A percentile compares a stretch with the other conserved stretches of the same genome.
Evolutionary conservation across 306 rosid genomes (phyloP).

Genomic region (Sesbania bispinosa): DNA sequence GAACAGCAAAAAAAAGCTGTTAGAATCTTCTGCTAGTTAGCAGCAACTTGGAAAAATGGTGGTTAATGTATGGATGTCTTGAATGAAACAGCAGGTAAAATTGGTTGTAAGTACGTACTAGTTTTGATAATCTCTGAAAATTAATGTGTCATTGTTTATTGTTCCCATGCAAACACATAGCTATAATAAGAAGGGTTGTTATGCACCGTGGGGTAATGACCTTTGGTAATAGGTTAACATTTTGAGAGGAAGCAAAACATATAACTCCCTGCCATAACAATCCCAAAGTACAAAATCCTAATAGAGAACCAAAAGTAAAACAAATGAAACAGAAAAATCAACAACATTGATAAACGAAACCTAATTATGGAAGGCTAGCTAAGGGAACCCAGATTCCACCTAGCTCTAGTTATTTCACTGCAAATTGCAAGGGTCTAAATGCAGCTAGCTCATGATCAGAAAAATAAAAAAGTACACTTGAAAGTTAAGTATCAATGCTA

Average conservation of each 20-base stretch:
- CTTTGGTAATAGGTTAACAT: too few relatives aligned
- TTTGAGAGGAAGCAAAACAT: not conserved
- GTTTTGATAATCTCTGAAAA: not conserved
- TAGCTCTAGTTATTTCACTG: not conserved
- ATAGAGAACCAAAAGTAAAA: not conserved
- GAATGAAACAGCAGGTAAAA: not conserved
- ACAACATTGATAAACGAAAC: constrained; percentile 28
- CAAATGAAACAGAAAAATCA: not conserved
- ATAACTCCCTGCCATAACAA: not conserved
- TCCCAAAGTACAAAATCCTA: not conserved
- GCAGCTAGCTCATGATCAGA: constrained; percentile 28
- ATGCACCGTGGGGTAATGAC: constrained; percentile 13
- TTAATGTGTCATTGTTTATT: not conserved
- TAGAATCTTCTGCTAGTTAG: not conserved
- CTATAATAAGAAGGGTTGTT: not conserved
- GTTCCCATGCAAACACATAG: constrained; percentile 29
- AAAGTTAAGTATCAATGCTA: not conserved
- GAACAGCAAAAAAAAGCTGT: too few relatives aligned
- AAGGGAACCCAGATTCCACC: constrained; percentile 28
- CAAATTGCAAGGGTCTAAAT: not conserved
- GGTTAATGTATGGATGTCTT: not conserved
- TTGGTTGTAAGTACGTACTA: not conserved
- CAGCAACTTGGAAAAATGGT: not conserved
- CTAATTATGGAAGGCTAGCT: constrained; percentile 6
- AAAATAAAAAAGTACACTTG: not conserved